Percentiles rank a stretch among this genome's conserved stretches.
Conservation (phyloP, 2,329 filamentous ascomycete species). For the Aspergillus tanneri region DNA sequence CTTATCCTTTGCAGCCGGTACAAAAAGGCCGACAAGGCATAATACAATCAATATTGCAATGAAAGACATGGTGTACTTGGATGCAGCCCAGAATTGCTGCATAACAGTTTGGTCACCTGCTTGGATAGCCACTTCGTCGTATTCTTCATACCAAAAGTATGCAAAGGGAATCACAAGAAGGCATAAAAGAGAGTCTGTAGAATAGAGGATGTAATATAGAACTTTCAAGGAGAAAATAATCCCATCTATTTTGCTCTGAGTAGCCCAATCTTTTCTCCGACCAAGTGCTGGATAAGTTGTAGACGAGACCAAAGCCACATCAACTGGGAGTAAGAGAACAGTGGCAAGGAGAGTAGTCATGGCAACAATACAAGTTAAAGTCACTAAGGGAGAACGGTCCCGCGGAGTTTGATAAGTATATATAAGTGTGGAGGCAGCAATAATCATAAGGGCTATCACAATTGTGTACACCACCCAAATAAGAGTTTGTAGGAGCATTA, state of each 20-base stretch:
- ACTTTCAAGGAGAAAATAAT: constrained; percentile 80
- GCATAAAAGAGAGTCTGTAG: constrained; percentile 84
- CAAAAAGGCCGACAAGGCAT: constrained; percentile 91
- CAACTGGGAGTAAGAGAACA: constrained; percentile 86
- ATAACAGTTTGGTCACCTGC: constrained; percentile 70
- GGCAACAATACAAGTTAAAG: constrained; percentile 79
- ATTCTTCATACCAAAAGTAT: constrained; percentile 98
- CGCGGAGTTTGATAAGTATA: constrained; percentile 88
- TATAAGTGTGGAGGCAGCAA: constrained; percentile 79
- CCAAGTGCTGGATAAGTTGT: constrained; percentile 75
- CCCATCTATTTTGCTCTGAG: constrained; percentile 70
- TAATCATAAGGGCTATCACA: constrained; percentile 72
- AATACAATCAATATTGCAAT: constrained; percentile 70
- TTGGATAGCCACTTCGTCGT: constrained; percentile 84
- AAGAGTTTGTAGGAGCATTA: constrained; percentile 77
- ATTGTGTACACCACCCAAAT: constrained; percentile 95
- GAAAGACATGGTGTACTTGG: constrained; percentile 89
- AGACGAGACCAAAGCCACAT: constrained; percentile 90
- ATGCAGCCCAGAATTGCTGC: constrained; percentile 74
- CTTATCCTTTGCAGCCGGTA: constrained; percentile 71
- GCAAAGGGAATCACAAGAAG: constrained; percentile 88
- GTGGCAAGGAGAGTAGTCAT: constrained; percentile 86
- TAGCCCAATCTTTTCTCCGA: constrained; percentile 92
- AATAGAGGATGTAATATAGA: constrained; percentile 92
- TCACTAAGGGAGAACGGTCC: constrained; percentile 80